Percentiles rank a stretch among this genome's conserved stretches.
These are phyloP conservation scores for Arctium minus DNA, from an alignment of 129 eudicot genomes.

Conservation along the genomic window DNA sequence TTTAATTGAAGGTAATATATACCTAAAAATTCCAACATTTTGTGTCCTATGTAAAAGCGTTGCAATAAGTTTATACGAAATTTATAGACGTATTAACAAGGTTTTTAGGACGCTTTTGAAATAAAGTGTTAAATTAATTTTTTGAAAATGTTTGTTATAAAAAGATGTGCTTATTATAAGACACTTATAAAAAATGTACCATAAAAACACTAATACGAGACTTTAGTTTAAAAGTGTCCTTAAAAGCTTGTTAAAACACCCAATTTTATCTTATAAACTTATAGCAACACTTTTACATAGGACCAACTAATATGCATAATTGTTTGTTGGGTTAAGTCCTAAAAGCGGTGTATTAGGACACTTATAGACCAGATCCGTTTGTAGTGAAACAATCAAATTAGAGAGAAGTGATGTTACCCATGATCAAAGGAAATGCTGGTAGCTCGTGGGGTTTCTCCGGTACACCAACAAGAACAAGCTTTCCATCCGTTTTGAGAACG, in stretches of 20 bases:
- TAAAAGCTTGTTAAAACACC: background rate
- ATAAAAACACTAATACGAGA: background rate
- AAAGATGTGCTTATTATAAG: too few species aligned
- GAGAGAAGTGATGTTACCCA: background rate
- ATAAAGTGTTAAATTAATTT: background rate
- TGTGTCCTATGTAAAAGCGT: background rate
- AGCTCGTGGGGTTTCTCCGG: constrained; percentile 33
- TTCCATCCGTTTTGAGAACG: constrained; percentile 33
- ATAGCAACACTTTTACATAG: too few species aligned
- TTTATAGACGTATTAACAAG: background rate
- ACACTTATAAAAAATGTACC: too few species aligned
- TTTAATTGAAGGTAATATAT: too few species aligned
- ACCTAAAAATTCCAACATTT: too few species aligned
- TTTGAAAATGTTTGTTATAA: background rate
- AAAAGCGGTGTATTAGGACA: background rate
- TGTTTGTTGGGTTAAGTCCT: too few species aligned
- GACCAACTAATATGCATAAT: too few species aligned
- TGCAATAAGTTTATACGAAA: background rate
- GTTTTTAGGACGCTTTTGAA: background rate
- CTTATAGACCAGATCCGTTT: too few species aligned
- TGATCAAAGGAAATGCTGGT: constrained; percentile 27
- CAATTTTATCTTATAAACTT: background rate
- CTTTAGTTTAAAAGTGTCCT: background rate
- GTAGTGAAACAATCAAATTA: background rate
- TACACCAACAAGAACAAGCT: constrained; percentile 34